phyloP scores from a whole-genome alignment of 805 yeast species.

The Kodamaea laetipori region DNA sequence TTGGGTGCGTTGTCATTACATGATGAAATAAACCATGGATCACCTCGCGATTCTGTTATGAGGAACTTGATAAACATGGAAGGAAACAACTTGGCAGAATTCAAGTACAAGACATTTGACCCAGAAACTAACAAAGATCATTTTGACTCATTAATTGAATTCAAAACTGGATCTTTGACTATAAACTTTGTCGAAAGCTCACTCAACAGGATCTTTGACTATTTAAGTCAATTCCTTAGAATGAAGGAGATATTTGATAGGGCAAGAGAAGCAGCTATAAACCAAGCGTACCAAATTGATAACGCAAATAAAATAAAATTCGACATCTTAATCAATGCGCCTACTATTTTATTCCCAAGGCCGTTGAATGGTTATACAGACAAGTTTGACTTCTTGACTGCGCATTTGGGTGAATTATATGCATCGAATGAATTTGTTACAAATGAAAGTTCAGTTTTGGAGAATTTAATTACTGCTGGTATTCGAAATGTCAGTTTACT shows the following conservation, averaged over 20 bases:
- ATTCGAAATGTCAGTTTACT: slow-evolving; percentile 69
- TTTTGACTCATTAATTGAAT: slow-evolving; percentile 58
- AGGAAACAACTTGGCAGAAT: slow-evolving; percentile 78
- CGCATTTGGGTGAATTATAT: slow-evolving; percentile 80
- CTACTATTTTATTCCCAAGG: slow-evolving; percentile 78
- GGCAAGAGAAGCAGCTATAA: slow-evolving; percentile 85
- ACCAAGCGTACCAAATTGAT: slow-evolving; percentile 70
- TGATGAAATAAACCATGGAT: slow-evolving; percentile 72
- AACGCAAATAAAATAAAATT: slow-evolving; percentile 64
- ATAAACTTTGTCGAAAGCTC: slow-evolving; percentile 84
- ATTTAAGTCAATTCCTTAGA: slow-evolving; percentile 69
- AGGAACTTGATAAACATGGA: slow-evolving; percentile 76
- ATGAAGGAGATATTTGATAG: slow-evolving; percentile 90
- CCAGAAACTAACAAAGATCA: slow-evolving; percentile 45
- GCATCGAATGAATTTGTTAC: slow-evolving; percentile 60
- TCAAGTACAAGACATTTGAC: slow-evolving; percentile 81
- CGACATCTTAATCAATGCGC: slow-evolving; percentile 75
- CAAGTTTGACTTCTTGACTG: slow-evolving; percentile 60
- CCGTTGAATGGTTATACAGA: slow-evolving; percentile 41
- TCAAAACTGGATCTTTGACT: slow-evolving; percentile 74
- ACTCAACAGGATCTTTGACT: slow-evolving; percentile 63
- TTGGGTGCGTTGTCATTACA: slow-evolving; percentile 77
- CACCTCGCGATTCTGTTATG: slow-evolving; percentile 57
- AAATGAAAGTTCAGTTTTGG: slow-evolving; percentile 27
- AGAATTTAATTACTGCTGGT: slow-evolving; percentile 65